Evolutionary conservation across 306 rosid genomes (phyloP).

Genomic region (Cucumis cinereus): DNA sequence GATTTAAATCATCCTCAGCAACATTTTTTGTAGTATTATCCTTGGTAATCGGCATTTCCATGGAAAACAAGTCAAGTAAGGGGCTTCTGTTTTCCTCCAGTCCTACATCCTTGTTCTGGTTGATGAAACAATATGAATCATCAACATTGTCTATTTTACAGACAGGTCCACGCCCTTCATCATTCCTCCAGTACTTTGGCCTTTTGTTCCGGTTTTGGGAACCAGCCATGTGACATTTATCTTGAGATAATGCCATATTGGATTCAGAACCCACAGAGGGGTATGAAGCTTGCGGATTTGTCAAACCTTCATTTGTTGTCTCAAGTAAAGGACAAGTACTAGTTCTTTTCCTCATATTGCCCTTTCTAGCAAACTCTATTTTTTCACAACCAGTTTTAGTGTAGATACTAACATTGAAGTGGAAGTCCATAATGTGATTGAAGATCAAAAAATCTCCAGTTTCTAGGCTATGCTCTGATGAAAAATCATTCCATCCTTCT

Average conservation of each 20-base stretch:
- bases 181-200: background rate
- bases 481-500: constrained; percentile 55
- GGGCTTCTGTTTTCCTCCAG: constrained; percentile 17
- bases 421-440: constrained; percentile 18
- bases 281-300: constrained; percentile 6
- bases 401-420: constrained; percentile 42
- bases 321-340: constrained; percentile 2
- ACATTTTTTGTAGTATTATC: constrained; percentile 2
- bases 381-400: constrained; percentile 41
- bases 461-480: constrained; percentile 28
- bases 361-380: constrained; percentile 13
- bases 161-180: constrained; percentile 1
- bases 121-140: constrained; percentile 19
- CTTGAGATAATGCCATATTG: constrained; percentile 4
- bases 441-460: constrained; percentile 46
- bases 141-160: constrained; percentile 17
- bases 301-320: background rate
- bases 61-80: constrained; percentile 18
- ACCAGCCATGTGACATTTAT: background rate
- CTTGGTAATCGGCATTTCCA: constrained; percentile 16
- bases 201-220: background rate
- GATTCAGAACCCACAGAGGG: constrained; percentile 10
- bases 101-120: constrained; percentile 14
- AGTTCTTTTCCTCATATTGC: constrained; percentile 17
- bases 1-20: constrained; percentile 8